Evolutionary conservation across 495 filamentous ascomycete species (phyloP), one percentile per base, ranked within the genome.

Genomic region (Xylona heveae): DNA sequence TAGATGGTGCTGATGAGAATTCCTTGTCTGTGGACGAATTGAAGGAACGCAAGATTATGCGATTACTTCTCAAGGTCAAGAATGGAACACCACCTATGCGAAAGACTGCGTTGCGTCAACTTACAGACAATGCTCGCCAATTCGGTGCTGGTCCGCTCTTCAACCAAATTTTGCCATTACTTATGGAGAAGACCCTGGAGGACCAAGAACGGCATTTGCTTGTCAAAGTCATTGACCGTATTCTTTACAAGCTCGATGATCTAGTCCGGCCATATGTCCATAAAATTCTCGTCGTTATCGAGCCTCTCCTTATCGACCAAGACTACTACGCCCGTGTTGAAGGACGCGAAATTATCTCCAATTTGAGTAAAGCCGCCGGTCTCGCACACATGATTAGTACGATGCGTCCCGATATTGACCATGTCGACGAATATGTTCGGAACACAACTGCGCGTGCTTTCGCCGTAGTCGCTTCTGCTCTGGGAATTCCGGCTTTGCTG

Each of bases 311-410:
- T 42, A 99, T 99, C 45, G 90, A 95, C 50, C 88, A 95, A 57
- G 90, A 99, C 54, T 95, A 95, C 54, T 99, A 95, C 59, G 90
- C 90, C 25, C 79, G 90, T 44, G 84, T 95, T 19, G 90, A 99
- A 51, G 90, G 90, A 50, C 78, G 85, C 33, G 90, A 95, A 54
- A 99, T 99, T 43, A 95, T 99, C 43, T 93, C 84, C 31, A 95
- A 95, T 48, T 66, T 99, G 29, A 75, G 74, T 44, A 95, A 95
- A 56, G 90, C 90, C 8, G 90, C 90, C 38, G 90, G 90, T 53
- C 70, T 99, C 31, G 90, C 90, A 4, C 84, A 85, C 42, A 99
- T 99, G 90, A 95, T 99, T 47, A 91, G 81, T 57, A 84, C 79
- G 4, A 95, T 99, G 88, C 67, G 90, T 40, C 90, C 90, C 0